Evolutionary conservation across 768 basidiomycete genomes (phyloP), one percentile per base, ranked within the genome.

Genomic region (Strobilomyces confusus): DNA sequence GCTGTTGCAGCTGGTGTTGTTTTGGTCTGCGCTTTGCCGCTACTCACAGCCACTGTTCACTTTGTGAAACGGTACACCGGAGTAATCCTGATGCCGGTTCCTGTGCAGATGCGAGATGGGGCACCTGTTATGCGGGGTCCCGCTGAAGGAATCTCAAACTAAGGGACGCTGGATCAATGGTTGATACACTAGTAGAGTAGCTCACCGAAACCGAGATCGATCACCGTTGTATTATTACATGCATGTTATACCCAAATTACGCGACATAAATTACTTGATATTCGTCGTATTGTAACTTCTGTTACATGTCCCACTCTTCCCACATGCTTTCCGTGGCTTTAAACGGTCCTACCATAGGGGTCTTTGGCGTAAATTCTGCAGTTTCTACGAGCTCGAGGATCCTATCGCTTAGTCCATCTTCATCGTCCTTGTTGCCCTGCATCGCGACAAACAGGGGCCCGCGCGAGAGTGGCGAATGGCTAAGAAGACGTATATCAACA

Each of bases 291-390:
- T n/a, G 44, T 20, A 23, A 14, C 19, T 36, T 29, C 34, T 19
- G 34, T 63, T 54, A 78, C 81, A 86, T 83, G 61, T 87, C 86
- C 84, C 87, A 89, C 58, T 87, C 87, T 44, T 86, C 84, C 86
- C 88, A 90, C 52, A 70, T 36, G 41, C 60, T 63, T 14, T 69
- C 68, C 9, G 36, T 2, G 37, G 56, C 43, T 38, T 26, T 60
- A 20, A 54, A 55, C 8, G 50, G 25, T 30, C 57, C 65, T 23
- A 52, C 49, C 33, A 60, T 56, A 5, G 74, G 62, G 3, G 70
- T 65, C n/a, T 72, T 64, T 6, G 69, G 66, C 26, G 71, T 66
- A 40, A 85, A 69, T 57, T 87, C 86, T 32, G 77, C 68, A 11
- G 91, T 92, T 71, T 86, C 84, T 22, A 81, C 71, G 40, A 92